Evolutionary conservation across 306 rosid species (phyloP), one percentile per base, ranked within the genome.

Genomic region (Bauhinia variegata): DNA sequence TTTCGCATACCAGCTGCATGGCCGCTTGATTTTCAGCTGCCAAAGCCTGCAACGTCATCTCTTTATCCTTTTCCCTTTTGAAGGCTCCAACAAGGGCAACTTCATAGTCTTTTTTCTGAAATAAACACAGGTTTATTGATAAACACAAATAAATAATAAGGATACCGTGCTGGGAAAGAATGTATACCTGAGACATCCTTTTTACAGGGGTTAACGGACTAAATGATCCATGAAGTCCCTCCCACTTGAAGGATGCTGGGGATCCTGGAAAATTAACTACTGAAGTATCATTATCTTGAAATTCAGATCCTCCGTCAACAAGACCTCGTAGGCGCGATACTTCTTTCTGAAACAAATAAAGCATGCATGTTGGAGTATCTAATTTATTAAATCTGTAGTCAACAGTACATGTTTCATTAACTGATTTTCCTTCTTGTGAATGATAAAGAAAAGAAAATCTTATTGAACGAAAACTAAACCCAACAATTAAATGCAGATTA

Each of bases 31-130:
- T 85, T 87, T 93, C 99, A 71, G 81, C 87, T 73, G 82, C 72
- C 74, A 88, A 60, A n/a, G 96, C 84, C 82, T 86, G 86, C 79
- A 93, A 63, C 14, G 91, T 80, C 74, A 54, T 73, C 23, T 90
- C 97, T 72, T 85, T 90, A 58, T 90, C 95, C 78, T 88, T 93
- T 74, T 90, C 96, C 82, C 99, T 86, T 74, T 86, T 81, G 57
- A 93, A 88, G 74, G 99, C 99, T 75, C 97, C 99, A 77, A 88
- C 86, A 71, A 93, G 99, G 77, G 96, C 96, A 68, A 88, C 77
- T 58, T 93, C 99, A 54, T 85, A 86, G 75, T 90, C 96, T 75
- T 85, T 93, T 72, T 81, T 90, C 99, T 93, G 85, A 4, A 66
- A 49, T 50, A 31, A 47, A 56, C 17, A 66, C 6, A 71, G 23